A percentile compares a stretch with the other conserved stretches of the same genome.
Conservation (phyloP, 306 rosid genomes). For the Vachellia pachyceras region DNA sequence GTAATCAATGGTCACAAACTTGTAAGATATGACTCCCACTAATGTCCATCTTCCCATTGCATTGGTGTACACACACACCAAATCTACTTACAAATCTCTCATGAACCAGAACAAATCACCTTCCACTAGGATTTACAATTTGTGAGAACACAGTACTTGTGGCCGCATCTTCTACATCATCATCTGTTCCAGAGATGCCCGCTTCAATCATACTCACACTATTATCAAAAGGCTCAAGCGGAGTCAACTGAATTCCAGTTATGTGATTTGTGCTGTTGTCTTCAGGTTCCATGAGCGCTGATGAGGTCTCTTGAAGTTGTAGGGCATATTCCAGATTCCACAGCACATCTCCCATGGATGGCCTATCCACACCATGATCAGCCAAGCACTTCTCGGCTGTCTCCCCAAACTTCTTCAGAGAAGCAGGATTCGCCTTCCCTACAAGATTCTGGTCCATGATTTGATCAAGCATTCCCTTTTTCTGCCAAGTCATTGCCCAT, state of each 20-base stretch:
- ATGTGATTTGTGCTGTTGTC: slow-evolving; percentile 97
- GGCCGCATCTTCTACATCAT: slow-evolving; percentile 75
- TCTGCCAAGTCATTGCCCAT: slow-evolving; percentile 97
- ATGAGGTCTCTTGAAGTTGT: slow-evolving; percentile 90
- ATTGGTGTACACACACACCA: background rate
- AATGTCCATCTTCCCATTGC: background rate
- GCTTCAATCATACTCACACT: slow-evolving; percentile 77
- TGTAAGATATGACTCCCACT: background rate
- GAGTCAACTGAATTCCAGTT: slow-evolving; percentile 74
- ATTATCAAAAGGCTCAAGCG: slow-evolving; percentile 80
- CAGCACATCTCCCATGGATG: slow-evolving; percentile 97
- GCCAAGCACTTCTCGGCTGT: slow-evolving; percentile 96
- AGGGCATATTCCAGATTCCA: slow-evolving; percentile 95
- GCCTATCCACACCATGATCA: slow-evolving; percentile 90
- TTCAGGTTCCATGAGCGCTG: slow-evolving; percentile 86
- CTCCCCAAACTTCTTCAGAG: slow-evolving; percentile 94
- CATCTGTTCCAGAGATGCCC: slow-evolving; percentile 62
- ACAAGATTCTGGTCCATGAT: slow-evolving; percentile 86
- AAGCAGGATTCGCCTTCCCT: slow-evolving; percentile 85
- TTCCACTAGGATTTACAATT: slow-evolving; percentile 91
- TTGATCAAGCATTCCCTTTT: slow-evolving; percentile 95
- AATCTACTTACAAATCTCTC: background rate
- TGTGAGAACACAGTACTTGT: slow-evolving; percentile 97
- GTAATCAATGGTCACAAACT: background rate
- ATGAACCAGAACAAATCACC: slow-evolving; percentile 57